Evolutionary conservation across 2,329 filamentous ascomycete genomes (phyloP).

Genomic region (Apiospora phragmitis): DNA sequence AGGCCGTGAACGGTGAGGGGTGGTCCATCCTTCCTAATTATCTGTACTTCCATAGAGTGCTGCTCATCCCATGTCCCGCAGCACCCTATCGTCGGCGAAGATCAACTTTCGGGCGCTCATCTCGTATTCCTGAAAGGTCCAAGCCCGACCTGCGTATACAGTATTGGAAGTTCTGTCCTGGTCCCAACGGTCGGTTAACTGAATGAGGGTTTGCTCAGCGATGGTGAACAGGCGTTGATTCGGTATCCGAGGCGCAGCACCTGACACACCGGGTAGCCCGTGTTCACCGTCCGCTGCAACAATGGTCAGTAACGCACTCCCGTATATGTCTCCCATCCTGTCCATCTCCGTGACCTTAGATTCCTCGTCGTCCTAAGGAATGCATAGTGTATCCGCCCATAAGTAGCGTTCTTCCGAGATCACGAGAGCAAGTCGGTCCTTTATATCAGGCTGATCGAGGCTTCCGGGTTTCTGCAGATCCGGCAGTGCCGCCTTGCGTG

Average conservation of each 20-base stretch:
- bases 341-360: slow-evolving; percentile 4
- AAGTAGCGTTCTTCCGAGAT: not conserved
- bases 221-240: not conserved
- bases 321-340: slow-evolving; percentile 11
- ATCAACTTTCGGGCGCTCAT: not conserved
- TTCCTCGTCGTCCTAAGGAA: not conserved
- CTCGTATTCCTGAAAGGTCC: slow-evolving; percentile 7
- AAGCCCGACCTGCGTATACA: not conserved
- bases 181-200: not conserved
- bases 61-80: not conserved
- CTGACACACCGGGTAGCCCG: not conserved
- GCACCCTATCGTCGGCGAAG: not conserved
- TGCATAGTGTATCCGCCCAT: slow-evolving; percentile 13
- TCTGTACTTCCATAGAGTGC: too few species aligned
- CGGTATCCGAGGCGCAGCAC: not conserved
- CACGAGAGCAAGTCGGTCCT: not conserved
- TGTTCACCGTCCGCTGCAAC: not conserved
- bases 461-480: not conserved
- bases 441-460: not conserved
- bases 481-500: not conserved
- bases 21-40: too few species aligned
- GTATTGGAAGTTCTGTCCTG: not conserved
- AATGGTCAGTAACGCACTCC: slow-evolving; percentile 8
- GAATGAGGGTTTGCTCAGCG: not conserved
- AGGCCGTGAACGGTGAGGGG: too few species aligned